These are phyloP conservation scores for Telfairia occidentalis DNA, from an alignment of 331 rosid genomes.

Conservation along the genomic window DNA sequence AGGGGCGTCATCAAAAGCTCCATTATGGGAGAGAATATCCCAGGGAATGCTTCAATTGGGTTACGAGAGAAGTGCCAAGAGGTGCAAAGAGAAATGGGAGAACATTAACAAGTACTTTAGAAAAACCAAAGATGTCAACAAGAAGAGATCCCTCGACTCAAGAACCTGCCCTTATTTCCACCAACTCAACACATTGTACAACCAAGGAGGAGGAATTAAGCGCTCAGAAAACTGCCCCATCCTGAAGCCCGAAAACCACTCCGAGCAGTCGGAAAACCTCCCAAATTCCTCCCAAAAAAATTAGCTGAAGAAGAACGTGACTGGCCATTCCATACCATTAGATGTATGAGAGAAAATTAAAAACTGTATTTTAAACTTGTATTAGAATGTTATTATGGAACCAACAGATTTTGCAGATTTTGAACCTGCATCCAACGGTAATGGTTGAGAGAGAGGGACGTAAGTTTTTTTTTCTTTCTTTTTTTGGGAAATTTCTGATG, in stretches of 20 bases:
- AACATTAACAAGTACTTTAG: slow-evolving; percentile 90
- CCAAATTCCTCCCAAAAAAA: not conserved
- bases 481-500: not conserved
- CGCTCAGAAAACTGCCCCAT: not conserved
- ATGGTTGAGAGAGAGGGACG: not conserved
- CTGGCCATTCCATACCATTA: not conserved
- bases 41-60: slow-evolving; percentile 76
- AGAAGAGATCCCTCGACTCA: slow-evolving; percentile 68
- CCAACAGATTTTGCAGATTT: not conserved
- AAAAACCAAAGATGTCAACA: slow-evolving; percentile 66
- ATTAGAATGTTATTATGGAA: not conserved
- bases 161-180: slow-evolving; percentile 91
- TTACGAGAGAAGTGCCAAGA: slow-evolving; percentile 67
- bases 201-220: slow-evolving; percentile 31
- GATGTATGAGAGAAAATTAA: not conserved
- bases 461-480: not conserved
- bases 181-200: slow-evolving; percentile 40
- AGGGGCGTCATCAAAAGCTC: slow-evolving; percentile 36
- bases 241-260: not conserved
- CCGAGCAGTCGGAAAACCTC: not conserved
- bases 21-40: slow-evolving; percentile 87
- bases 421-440: not conserved
- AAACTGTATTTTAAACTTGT: not conserved
- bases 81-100: slow-evolving; percentile 96
- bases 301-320: not conserved